phyloP scores from a whole-genome alignment of 305 asterid genomes.

The Rubia balearica region DNA sequence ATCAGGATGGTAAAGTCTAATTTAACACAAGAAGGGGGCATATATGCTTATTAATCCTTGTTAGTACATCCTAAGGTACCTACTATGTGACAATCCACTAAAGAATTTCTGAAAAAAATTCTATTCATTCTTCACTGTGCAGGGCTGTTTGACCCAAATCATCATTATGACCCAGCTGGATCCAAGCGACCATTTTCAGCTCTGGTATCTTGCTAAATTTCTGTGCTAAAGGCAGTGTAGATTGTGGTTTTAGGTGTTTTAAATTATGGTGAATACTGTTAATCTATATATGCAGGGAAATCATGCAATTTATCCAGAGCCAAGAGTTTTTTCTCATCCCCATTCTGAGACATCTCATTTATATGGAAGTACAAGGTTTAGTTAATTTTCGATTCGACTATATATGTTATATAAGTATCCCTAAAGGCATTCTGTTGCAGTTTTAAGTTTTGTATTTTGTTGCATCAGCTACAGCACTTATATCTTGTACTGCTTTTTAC shows the following conservation, averaged over 20 bases:
- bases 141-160: constrained; percentile 31
- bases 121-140: neutral
- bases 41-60: neutral
- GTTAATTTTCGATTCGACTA: neutral
- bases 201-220: constrained; percentile 29
- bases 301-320: constrained; percentile 31
- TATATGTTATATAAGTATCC: neutral
- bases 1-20: constrained; percentile 7
- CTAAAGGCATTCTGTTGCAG: neutral
- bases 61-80: neutral
- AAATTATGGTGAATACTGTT: constrained; percentile 9
- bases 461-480: neutral
- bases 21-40: neutral
- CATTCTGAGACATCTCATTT: constrained; percentile 34
- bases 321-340: constrained; percentile 30
- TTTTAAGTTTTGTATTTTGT: neutral
- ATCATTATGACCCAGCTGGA: constrained; percentile 30
- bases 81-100: neutral
- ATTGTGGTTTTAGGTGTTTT: constrained; percentile 5
- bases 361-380: constrained; percentile 40
- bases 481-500: constrained; percentile 7
- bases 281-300: constrained; percentile 34
- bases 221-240: neutral
- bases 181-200: constrained; percentile 43
- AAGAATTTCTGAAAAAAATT: neutral